Base-by-base conservation (phyloP, 805 yeast species). In the Yarrowia osloensis region DNA sequence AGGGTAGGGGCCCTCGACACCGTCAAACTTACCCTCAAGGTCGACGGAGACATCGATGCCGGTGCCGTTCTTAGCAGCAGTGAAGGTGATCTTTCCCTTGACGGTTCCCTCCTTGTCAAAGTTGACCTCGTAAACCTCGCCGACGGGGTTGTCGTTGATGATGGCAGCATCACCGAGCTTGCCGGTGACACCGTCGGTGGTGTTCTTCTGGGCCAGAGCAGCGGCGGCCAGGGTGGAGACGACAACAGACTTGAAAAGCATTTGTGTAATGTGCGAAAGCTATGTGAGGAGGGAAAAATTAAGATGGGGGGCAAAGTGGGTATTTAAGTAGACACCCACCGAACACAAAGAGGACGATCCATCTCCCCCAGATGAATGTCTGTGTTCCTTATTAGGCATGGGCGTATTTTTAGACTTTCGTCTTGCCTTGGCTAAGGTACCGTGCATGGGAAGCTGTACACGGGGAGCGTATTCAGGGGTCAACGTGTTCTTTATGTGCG, bases 21-120 rank as follows among this genome's bases (percentile, higher is more conserved):
- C 78, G 33, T 92, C 93, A 71, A 88, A 82, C 40, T 44, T 31
- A 4, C 90, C 90, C 24, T 90, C 85, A 72, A 87, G 79, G 74
- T 88, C 91, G 67, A 89, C 84, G 71, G 86, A 87, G 61, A 89
- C 92, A 70, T 85, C 81, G 22, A 88, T 87, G n/a, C 70, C 70
- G 2, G 82, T 77, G 66, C 86, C 86, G 68, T 88, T 68, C 61
- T 82, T 77, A 12, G 57, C 31, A n/a, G 87, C 81, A 40, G 85
- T 81, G 77, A 88, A 85, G 73, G 85, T 85, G 74, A 88, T 77
- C 70, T 82, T 78, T 71, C 91, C 90, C 70, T 77, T 73, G 67
- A 83, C 77, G 13, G 74, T 74, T 17, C 78, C 81, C 55, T 76
- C 77, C 66, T 84, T 86, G 39, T 84, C 84, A 70, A 86, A 81